Evolutionary conservation across 257 asterid species (phyloP).

Genomic region (Prunella vulgaris): DNA sequence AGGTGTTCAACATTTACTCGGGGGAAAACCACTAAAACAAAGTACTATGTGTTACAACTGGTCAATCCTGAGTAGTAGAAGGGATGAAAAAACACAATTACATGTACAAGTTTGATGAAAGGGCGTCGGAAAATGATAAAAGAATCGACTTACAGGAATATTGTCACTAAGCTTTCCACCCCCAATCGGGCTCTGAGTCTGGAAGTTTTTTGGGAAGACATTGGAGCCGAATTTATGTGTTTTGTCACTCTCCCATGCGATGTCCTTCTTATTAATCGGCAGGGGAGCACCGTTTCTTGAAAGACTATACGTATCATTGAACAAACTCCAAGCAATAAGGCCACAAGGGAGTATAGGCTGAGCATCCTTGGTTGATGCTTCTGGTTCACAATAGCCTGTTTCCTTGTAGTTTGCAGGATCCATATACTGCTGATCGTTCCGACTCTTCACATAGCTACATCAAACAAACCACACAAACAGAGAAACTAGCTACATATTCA

Average conservation of each 20-base stretch:
- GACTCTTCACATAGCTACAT: conserved; percentile 78
- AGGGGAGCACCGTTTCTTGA: conserved; percentile 33
- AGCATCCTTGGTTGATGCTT: conserved; percentile 13
- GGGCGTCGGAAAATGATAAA: no score
- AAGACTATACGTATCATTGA: conserved; percentile 69
- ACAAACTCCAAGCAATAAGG: conserved; percentile 94
- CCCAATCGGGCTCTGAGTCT: no score
- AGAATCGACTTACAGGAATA: conserved; percentile 53
- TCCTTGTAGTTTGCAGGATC: conserved; percentile 23
- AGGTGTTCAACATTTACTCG: no score
- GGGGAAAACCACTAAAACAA: no score
- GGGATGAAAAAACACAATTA: no score
- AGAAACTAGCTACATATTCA: neutral
- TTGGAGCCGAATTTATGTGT: conserved; percentile 53
- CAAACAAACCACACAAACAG: neutral
- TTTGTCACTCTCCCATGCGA: conserved; percentile 78
- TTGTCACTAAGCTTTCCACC: conserved; percentile 41
- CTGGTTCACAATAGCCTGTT: conserved; percentile 59
- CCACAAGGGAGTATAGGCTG: conserved; percentile 82
- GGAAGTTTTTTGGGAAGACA: conserved; percentile 78
- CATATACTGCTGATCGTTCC: conserved; percentile 66
- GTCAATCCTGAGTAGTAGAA: no score
- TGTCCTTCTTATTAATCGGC: conserved; percentile 56
- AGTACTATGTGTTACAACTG: no score
- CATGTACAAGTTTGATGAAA: no score